Base-by-base conservation (phyloP, 306 rosid genomes). In the Dalbergia cochinchinensis region DNA sequence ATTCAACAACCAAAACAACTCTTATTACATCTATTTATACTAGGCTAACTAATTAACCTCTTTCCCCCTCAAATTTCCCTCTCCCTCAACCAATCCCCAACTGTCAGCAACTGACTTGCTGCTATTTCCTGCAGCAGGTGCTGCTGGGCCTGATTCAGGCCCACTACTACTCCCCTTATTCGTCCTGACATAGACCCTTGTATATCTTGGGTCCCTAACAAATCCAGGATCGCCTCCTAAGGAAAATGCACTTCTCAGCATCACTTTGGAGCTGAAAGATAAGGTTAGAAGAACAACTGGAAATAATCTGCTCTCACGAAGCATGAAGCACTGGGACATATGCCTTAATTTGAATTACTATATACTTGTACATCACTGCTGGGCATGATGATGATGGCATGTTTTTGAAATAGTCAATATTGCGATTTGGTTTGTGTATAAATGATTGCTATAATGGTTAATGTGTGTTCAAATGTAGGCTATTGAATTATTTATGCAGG, bases 241-340 rank as follows among this genome's bases (percentile, higher is more conserved):
- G 74, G 14, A 69, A 33, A 58, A 33, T 59, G 34, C 69, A 78
- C 16, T 33, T 14, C 65, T 55, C 22, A n/a, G 15, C 69, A 31
- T 78, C 16, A 44, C 19, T 44, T 58, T 57, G 76, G 62, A 58
- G 62, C 82, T 69, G 16, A 33, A 58, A 31, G 13, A 57, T 19
- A 69, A 59, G 68, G 62, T 69, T 69, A 33, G 41, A 58, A 59
- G 82, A 18, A 78, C 67, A 35, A 31, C 54, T 68, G 39, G 73
- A 78, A 42, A 31, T 58, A 57, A 60, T 78, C 58, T 68, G 15
- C 22, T 55, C 20, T 68, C 14, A 22, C 35, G 69, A 69, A 26
- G 22, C 68, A 45, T 9, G 13, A 20, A 37, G 55, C 55, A 41
- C 41, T 3, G 5, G 8, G 11, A 5, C 37, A 72, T 54, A 16